Percentiles rank a stretch among this genome's conserved stretches.
Conservation (phyloP, 176 grass and related monocot species). For the Luzula sylvatica region DNA sequence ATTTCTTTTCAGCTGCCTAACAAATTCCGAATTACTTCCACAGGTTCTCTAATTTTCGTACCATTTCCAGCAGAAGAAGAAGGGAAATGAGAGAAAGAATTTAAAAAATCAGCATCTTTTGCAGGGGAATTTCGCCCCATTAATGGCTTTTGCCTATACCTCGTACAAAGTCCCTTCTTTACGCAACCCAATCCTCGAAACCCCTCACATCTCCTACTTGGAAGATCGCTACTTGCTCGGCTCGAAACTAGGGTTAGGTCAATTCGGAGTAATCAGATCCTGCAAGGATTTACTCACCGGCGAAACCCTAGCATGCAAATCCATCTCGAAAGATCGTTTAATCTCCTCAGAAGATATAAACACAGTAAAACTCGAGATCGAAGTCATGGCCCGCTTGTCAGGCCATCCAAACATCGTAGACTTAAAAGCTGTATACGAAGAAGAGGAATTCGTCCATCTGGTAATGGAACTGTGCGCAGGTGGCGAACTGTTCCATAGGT, state of each 20-base stretch:
- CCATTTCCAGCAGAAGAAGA: background rate
- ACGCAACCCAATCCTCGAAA: conserved; percentile 54
- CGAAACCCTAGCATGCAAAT: conserved; percentile 80
- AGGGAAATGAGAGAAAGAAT: conserved; percentile 8
- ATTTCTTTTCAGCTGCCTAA: background rate
- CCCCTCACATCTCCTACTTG: conserved; percentile 66
- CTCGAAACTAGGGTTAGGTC: conserved; percentile 76
- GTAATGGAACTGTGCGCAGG: conserved; percentile 95
- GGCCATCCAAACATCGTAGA: conserved; percentile 89
- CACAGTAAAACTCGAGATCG: conserved; percentile 79
- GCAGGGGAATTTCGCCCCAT: background rate
- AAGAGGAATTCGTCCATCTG: conserved; percentile 69
- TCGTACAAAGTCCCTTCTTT: conserved; percentile 72
- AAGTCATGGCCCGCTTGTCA: conserved; percentile 86
- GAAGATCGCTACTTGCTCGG: conserved; percentile 73
- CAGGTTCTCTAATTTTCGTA: background rate
- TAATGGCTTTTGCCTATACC: conserved; percentile 37
- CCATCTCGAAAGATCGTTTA: conserved; percentile 84
- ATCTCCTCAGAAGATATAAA: conserved; percentile 62
- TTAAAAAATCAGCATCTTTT: background rate
- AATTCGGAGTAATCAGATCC: conserved; percentile 88
- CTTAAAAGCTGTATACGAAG: conserved; percentile 90
- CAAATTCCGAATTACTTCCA: background rate
- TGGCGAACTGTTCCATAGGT: conserved; percentile 85
- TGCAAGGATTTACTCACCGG: conserved; percentile 78